Conservation (phyloP, 2,329 filamentous ascomycete genomes). For the Apiospora marii region DNA sequence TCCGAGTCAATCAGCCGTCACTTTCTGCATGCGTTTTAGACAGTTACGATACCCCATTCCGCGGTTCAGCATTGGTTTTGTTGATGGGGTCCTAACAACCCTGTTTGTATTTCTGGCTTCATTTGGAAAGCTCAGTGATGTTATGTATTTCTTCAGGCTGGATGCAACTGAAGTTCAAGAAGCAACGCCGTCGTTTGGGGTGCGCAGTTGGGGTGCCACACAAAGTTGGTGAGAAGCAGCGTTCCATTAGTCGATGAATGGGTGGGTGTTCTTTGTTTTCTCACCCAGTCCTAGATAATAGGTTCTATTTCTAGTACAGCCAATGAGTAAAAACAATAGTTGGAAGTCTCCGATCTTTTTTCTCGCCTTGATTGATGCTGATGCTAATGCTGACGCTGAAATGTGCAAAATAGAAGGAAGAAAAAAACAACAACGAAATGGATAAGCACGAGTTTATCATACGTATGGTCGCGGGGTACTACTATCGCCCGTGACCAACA, state of each 20-base stretch:
- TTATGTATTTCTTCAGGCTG: background rate
- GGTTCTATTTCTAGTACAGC: background rate
- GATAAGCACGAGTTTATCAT: background rate
- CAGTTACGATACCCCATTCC: background rate
- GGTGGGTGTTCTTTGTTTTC: background rate
- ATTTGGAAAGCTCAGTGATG: background rate
- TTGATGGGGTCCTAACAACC: background rate
- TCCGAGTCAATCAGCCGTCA: background rate
- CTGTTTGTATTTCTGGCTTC: background rate
- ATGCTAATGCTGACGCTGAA: slow-evolving; percentile 6
- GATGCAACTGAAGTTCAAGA: background rate
- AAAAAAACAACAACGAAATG: too few species aligned
- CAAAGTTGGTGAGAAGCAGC: background rate
- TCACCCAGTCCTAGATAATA: background rate
- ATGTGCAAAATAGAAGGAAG: too few species aligned
- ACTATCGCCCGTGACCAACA: background rate
- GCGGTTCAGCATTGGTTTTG: background rate
- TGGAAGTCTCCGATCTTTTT: background rate
- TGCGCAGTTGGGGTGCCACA: background rate
- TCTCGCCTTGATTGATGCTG: slow-evolving; percentile 1
- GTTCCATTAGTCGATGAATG: background rate
- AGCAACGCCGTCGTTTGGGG: background rate
- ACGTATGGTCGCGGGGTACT: background rate
- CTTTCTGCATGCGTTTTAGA: background rate
- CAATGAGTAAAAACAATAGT: background rate